Evolutionary conservation across 2,329 filamentous ascomycete species (phyloP).

Genomic region (Fusarium heterosporum): DNA sequence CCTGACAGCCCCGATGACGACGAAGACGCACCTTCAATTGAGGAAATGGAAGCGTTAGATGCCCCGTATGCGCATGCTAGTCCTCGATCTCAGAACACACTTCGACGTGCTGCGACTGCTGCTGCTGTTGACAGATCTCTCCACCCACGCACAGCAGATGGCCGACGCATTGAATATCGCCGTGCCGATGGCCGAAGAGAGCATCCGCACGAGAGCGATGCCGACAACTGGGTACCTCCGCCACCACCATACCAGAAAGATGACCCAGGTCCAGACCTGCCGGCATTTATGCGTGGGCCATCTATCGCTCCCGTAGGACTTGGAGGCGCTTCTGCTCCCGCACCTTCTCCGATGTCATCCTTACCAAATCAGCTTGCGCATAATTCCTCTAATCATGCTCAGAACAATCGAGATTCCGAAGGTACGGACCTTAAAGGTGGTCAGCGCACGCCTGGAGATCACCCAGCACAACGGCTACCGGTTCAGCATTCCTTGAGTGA

Average conservation of each 20-base stretch:
- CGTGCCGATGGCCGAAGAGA: slow-evolving; percentile 77
- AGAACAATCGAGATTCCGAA: not conserved
- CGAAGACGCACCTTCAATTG: slow-evolving; percentile 61
- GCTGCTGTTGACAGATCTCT: slow-evolving; percentile 78
- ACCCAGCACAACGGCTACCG: slow-evolving; percentile 19
- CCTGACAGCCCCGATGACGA: slow-evolving; percentile 53
- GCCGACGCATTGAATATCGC: slow-evolving; percentile 70
- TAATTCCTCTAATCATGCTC: not conserved
- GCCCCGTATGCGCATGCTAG: slow-evolving; percentile 78
- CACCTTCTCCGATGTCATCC: slow-evolving; percentile 33
- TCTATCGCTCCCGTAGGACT: slow-evolving; percentile 54
- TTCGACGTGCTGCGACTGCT: slow-evolving; percentile 80
- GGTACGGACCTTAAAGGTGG: slow-evolving; percentile 17
- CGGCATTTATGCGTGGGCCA: slow-evolving; percentile 66
- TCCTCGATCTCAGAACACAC: slow-evolving; percentile 75
- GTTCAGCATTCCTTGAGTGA: slow-evolving; percentile 55
- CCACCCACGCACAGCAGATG: slow-evolving; percentile 67
- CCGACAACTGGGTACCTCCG: slow-evolving; percentile 88
- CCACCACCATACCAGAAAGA: slow-evolving; percentile 83
- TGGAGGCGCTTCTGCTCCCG: slow-evolving; percentile 43
- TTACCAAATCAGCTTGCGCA: slow-evolving; percentile 12
- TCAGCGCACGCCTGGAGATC: not conserved
- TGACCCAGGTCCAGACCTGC: slow-evolving; percentile 64
- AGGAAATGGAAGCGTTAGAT: slow-evolving; percentile 73
- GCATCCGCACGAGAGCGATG: slow-evolving; percentile 86